Conservation (phyloP, 2,329 filamentous ascomycete genomes). For the Pseudomassariella vexata region DNA sequence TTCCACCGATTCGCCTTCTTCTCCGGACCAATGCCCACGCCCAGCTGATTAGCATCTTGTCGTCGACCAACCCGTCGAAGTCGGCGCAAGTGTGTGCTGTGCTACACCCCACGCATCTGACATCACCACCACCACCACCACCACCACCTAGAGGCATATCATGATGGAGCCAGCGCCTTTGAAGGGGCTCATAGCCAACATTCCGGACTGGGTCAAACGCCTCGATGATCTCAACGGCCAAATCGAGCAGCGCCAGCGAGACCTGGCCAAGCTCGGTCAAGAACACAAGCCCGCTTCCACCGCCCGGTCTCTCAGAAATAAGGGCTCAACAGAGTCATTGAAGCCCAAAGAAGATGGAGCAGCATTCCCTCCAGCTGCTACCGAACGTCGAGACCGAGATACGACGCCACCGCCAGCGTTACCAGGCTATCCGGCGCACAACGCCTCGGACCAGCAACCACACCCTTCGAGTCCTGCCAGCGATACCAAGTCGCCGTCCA, state of each 20-base stretch:
- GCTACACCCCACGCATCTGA: too few relatives aligned
- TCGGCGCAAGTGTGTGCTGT: too few relatives aligned
- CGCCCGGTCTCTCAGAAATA: constrained; percentile 40
- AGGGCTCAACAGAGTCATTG: constrained; percentile 48
- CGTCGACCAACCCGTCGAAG: too few relatives aligned
- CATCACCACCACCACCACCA: too few relatives aligned
- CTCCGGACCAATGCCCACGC: too few relatives aligned
- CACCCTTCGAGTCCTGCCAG: constrained; percentile 26
- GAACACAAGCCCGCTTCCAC: constrained; percentile 24
- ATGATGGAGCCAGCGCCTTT: constrained; percentile 54
- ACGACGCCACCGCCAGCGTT: constrained; percentile 9
- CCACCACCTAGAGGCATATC: too few relatives aligned
- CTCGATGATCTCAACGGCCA: constrained; percentile 56
- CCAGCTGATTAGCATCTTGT: too few relatives aligned
- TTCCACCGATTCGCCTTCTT: too few relatives aligned
- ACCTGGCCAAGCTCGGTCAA: constrained; percentile 45
- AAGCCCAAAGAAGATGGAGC: constrained; percentile 40
- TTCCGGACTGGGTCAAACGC: constrained; percentile 54
- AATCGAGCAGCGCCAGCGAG: constrained; percentile 55
- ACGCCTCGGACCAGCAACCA: constrained; percentile 7
- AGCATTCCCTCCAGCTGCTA: constrained; percentile 13
- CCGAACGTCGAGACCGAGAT: constrained; percentile 1
- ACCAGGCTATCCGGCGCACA: background rate
- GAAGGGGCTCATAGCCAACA: constrained; percentile 45
- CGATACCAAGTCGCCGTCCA: constrained; percentile 28